A percentile compares a stretch with the other conserved stretches of the same genome.
phyloP scores from a whole-genome alignment of 176 grass and related monocot genomes.

The Guadua angustifolia region DNA sequence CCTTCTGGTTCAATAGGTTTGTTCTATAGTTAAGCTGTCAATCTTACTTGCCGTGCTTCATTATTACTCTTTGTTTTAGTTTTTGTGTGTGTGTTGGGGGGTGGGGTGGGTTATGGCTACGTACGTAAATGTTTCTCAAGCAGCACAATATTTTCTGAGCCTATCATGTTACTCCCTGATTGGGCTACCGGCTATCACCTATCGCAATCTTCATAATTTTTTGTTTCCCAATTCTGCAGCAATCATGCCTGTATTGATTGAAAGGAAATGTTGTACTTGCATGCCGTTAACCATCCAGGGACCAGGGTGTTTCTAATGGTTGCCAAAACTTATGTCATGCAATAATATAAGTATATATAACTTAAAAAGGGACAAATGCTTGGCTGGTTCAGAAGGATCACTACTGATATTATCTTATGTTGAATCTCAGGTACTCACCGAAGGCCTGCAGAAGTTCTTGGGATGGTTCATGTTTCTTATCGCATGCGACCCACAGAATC shows the following conservation, averaged over 20 bases:
- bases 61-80: background rate
- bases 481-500: slow-evolving; percentile 80
- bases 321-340: slow-evolving; percentile 10
- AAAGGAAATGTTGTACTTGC: slow-evolving; percentile 22
- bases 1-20: slow-evolving; percentile 86
- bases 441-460: slow-evolving; percentile 90
- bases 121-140: slow-evolving; percentile 22
- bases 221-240: background rate
- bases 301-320: slow-evolving; percentile 33
- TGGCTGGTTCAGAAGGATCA: slow-evolving; percentile 30
- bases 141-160: background rate
- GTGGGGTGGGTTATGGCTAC: background rate
- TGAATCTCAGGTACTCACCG: slow-evolving; percentile 81
- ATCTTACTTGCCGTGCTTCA: slow-evolving; percentile 23
- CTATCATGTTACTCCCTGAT: slow-evolving; percentile 14
- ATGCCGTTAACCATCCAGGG: slow-evolving; percentile 9
- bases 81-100: background rate
- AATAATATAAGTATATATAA: slow-evolving; percentile 7
- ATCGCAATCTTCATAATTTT: slow-evolving; percentile 25
- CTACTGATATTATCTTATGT: slow-evolving; percentile 50
- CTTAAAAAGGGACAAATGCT: background rate
- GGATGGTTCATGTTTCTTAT: slow-evolving; percentile 80
- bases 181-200: slow-evolving; percentile 10
- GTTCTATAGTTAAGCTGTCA: slow-evolving; percentile 34
- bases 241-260: slow-evolving; percentile 21